Evolutionary conservation across 805 yeast species (phyloP).

Genomic region (Debaryomyces castellii): DNA sequence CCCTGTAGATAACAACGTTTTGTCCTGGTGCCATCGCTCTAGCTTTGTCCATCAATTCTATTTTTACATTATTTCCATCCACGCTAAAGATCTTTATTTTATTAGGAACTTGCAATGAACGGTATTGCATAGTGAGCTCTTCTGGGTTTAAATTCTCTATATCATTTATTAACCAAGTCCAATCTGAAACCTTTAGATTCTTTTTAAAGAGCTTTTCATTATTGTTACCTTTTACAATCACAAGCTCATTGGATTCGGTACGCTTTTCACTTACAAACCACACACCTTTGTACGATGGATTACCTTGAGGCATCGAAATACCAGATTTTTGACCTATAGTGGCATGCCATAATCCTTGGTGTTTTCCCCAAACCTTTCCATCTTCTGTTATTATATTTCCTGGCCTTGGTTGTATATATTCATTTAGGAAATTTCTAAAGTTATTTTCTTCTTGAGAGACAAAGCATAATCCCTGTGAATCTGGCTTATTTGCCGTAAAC

Average conservation of each 20-base stretch:
- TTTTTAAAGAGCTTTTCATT: slow-evolving; percentile 53
- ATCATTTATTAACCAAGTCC: slow-evolving; percentile 47
- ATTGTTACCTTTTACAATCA: slow-evolving; percentile 72
- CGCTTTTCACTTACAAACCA: slow-evolving; percentile 87
- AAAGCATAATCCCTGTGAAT: slow-evolving; percentile 94
- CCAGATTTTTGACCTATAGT: slow-evolving; percentile 89
- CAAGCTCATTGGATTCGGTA: slow-evolving; percentile 62
- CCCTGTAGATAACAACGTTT: slow-evolving; percentile 68
- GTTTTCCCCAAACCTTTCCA: slow-evolving; percentile 77
- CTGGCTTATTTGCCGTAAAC: slow-evolving; percentile 76
- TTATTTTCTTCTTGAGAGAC: slow-evolving; percentile 63
- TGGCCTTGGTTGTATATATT: slow-evolving; percentile 68
- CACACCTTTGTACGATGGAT: slow-evolving; percentile 67
- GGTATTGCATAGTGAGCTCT: slow-evolving; percentile 55
- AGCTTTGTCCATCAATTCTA: slow-evolving; percentile 45
- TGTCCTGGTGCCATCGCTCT: slow-evolving; percentile 93
- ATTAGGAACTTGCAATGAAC: slow-evolving; percentile 69
- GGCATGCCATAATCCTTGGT: slow-evolving; percentile 90
- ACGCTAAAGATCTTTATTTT: slow-evolving; percentile 24
- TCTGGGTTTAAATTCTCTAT: slow-evolving; percentile 3
- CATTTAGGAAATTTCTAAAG: slow-evolving; percentile 70
- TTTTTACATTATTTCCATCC: slow-evolving; percentile 15
- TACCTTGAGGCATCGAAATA: slow-evolving; percentile 85
- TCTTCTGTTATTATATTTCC: slow-evolving; percentile 80
- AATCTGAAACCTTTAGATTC: slow-evolving; percentile 39